Percentiles rank a stretch among this genome's conserved stretches.
These are phyloP conservation scores for Gleditsia sinensis DNA, from an alignment of 306 rosid species.

Conservation along the genomic window DNA sequence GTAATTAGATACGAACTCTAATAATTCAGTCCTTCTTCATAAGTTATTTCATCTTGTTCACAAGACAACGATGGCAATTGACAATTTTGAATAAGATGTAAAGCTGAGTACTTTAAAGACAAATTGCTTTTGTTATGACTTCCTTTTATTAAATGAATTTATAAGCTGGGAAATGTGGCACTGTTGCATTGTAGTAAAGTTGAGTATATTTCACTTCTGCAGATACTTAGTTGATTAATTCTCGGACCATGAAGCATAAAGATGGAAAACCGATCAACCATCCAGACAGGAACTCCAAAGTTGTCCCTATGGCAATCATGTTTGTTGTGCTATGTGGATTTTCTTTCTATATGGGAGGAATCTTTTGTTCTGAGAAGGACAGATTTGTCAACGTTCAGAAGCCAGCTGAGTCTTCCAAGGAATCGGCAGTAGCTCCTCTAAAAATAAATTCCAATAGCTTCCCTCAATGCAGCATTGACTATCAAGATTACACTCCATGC, in stretches of 20 bases:
- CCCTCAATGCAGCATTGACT: conserved; percentile 71
- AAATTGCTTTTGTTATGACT: not conserved
- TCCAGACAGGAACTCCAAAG: conserved; percentile 51
- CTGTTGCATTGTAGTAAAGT: conserved; percentile 2
- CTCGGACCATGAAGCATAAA: conserved; percentile 76
- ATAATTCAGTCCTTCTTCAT: not conserved
- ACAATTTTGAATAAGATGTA: conserved; percentile 8
- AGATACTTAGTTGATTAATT: conserved; percentile 48
- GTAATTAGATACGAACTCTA: not conserved
- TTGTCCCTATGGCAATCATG: conserved; percentile 53
- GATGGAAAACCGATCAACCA: conserved; percentile 76
- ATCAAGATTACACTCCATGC: conserved; percentile 98
- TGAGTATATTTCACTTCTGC: conserved; percentile 34
- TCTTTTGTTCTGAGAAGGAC: conserved; percentile 60
- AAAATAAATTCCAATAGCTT: conserved; percentile 50
- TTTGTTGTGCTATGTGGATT: conserved; percentile 69
- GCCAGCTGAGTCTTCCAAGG: conserved; percentile 48
- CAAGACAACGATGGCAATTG: not conserved
- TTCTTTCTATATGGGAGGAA: conserved; percentile 92
- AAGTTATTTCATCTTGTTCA: not conserved
- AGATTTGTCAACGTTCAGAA: conserved; percentile 40
- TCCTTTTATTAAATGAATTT: not conserved
- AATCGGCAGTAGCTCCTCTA: conserved; percentile 49
- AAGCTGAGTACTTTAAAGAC: not conserved
- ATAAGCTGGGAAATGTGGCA: not conserved